Evolutionary conservation across 2,329 filamentous ascomycete species (phyloP), one percentile per base, ranked within the genome.

Genomic region (Talaromyces sp.): DNA sequence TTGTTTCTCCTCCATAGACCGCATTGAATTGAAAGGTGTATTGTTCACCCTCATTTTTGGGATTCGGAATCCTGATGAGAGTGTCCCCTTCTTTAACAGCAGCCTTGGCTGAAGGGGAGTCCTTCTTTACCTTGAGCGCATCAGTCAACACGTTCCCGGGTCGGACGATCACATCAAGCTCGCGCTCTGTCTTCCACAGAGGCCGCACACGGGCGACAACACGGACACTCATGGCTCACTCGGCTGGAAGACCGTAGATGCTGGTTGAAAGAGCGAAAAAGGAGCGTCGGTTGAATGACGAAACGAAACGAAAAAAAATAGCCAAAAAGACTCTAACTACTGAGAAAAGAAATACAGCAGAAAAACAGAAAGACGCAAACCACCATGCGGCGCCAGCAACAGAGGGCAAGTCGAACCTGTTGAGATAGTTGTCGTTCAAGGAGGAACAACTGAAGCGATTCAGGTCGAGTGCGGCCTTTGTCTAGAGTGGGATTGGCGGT

Each of bases 1-100:
- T 88, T 17, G 91, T 89, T 40, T 85, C 78, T 72, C 89, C 87
- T 73, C 92, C 92, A 78, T 97, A 98, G 64, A 98, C 94, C 70
- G 91, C 87, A 82, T 95, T 96, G 84, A 98, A 98, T 61, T 93
- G 88, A 77, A 98, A 99, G 63, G 91, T 93, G 79, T 93, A 98
- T 74, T 93, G 91, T 79, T 98, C 94, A 25, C 86, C 83, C 69
- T 92, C 91, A 74, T 97, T 97, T 82, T 95, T 97, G 0, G 94
- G 93, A 75, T 93, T 97, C 3, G 94, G 94, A 72, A 98, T 96
- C 76, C 91, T 90, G 74, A 98, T 88, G 34, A 96, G 81, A 29
- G 85, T 87, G 22, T 88, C 84, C 69, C 84, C 85, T 70, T 85
- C 85, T 56, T 86, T 80, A 2, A 73, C 74, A 53, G 74, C 54